These are phyloP conservation scores for Fonsecaea erecta DNA, from an alignment of 2,329 filamentous ascomycete genomes.

Conservation along the genomic window DNA sequence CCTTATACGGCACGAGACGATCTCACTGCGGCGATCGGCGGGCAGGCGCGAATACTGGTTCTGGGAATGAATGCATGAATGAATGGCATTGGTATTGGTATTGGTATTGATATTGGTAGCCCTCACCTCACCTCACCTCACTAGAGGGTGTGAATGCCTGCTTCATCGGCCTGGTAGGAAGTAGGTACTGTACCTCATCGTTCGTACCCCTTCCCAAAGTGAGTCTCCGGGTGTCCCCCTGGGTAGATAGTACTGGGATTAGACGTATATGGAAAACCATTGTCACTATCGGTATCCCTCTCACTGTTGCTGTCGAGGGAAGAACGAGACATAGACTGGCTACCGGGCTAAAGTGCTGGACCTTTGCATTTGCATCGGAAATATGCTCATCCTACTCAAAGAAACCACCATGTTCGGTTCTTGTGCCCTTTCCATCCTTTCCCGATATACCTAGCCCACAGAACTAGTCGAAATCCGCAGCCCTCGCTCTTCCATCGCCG, in stretches of 20 bases:
- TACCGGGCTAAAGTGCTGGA: too few relatives aligned
- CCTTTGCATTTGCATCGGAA: not conserved
- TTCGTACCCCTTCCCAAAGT: not conserved
- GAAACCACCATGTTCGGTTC: not conserved
- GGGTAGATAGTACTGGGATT: not conserved
- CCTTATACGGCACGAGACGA: too few relatives aligned
- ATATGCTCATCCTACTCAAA: not conserved
- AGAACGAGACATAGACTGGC: too few relatives aligned
- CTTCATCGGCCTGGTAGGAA: not conserved
- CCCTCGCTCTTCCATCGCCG: slow-evolving; percentile 22
- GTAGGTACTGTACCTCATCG: not conserved
- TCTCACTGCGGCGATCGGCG: too few relatives aligned
- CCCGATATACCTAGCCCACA: not conserved
- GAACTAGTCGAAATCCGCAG: slow-evolving; percentile 29
- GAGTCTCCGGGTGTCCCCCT: too few relatives aligned
- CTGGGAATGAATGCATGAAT: too few relatives aligned
- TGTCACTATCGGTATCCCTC: not conserved
- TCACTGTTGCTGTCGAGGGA: too few relatives aligned
- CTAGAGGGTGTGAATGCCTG: too few relatives aligned
- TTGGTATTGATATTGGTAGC: too few relatives aligned
- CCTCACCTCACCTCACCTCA: too few relatives aligned
- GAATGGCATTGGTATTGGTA: too few relatives aligned
- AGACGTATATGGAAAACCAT: not conserved
- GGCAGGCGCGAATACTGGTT: too few relatives aligned
- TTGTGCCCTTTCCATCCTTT: not conserved